phyloP scores from a whole-genome alignment of 2,329 filamentous ascomycete species.

The Herpotrichia juniperi region DNA sequence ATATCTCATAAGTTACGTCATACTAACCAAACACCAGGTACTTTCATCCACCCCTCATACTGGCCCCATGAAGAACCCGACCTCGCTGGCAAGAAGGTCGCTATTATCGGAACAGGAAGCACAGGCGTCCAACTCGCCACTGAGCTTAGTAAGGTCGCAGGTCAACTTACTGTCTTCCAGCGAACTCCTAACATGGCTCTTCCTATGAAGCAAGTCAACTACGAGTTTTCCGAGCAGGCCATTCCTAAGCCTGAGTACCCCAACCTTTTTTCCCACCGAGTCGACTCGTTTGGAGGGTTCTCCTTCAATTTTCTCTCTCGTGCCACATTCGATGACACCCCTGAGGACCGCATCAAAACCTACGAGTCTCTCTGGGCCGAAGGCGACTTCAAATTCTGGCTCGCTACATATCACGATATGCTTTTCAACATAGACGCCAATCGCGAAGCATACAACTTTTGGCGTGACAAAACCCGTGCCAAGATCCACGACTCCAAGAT shows the following conservation, averaged over 20 bases:
- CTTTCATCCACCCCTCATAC: slow-evolving; percentile 61
- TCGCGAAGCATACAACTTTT: slow-evolving; percentile 51
- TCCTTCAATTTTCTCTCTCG: slow-evolving; percentile 24
- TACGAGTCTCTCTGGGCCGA: slow-evolving; percentile 28
- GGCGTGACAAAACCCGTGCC: slow-evolving; percentile 46
- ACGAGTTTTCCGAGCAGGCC: slow-evolving; percentile 52
- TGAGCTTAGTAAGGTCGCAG: slow-evolving; percentile 59
- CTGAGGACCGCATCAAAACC: slow-evolving; percentile 16
- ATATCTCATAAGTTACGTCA: no score
- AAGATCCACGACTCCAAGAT: slow-evolving; percentile 44
- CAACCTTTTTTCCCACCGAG: slow-evolving; percentile 9
- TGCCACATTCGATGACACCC: slow-evolving; percentile 25
- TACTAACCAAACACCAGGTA: slow-evolving; percentile 10
- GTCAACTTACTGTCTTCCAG: slow-evolving; percentile 63
- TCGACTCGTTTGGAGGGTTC: slow-evolving; percentile 22
- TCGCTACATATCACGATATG: slow-evolving; percentile 41
- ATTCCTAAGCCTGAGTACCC: slow-evolving; percentile 35
- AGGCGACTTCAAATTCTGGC: slow-evolving; percentile 30
- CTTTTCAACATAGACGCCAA: slow-evolving; percentile 46
- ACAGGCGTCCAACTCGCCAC: slow-evolving; percentile 68
- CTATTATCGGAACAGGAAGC: slow-evolving; percentile 65
- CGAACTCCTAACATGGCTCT: slow-evolving; percentile 57
- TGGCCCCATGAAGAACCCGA: slow-evolving; percentile 63
- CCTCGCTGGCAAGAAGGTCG: slow-evolving; percentile 62
- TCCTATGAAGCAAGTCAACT: slow-evolving; percentile 28